phyloP scores from a whole-genome alignment of 306 rosid genomes.

The Aeschynomene evenia region DNA sequence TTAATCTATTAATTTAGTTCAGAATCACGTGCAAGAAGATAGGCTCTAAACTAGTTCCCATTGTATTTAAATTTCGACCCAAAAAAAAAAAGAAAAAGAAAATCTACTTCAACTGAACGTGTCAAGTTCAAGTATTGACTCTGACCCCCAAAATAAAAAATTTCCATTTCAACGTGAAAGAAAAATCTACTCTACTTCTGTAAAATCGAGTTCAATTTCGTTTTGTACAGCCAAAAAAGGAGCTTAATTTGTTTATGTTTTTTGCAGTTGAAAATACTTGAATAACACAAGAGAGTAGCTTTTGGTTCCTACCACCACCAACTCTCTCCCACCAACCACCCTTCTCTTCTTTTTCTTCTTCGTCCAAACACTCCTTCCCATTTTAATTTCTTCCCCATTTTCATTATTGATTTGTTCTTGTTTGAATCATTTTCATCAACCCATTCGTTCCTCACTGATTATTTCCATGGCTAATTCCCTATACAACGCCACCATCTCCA shows the following conservation, averaged over 20 bases:
- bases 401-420: neutral
- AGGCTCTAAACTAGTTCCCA: too few species aligned
- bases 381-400: neutral
- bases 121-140: too few species aligned
- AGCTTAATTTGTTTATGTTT: neutral
- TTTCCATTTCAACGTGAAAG: too few species aligned
- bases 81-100: too few species aligned
- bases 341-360: neutral
- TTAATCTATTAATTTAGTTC: too few species aligned
- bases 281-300: neutral
- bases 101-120: too few species aligned
- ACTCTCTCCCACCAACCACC: slow-evolving; percentile 3
- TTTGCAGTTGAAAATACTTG: neutral
- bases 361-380: neutral
- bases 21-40: too few species aligned
- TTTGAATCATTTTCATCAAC: neutral
- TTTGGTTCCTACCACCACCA: slow-evolving; percentile 4
- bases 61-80: too few species aligned
- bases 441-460: neutral
- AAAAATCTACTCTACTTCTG: too few species aligned
- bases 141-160: too few species aligned
- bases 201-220: neutral
- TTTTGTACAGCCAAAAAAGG: neutral
- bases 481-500: slow-evolving; percentile 11
- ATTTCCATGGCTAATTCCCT: slow-evolving; percentile 22